Base-by-base conservation (phyloP, 2,329 filamentous ascomycete genomes). In the Colletotrichum liriopes region DNA sequence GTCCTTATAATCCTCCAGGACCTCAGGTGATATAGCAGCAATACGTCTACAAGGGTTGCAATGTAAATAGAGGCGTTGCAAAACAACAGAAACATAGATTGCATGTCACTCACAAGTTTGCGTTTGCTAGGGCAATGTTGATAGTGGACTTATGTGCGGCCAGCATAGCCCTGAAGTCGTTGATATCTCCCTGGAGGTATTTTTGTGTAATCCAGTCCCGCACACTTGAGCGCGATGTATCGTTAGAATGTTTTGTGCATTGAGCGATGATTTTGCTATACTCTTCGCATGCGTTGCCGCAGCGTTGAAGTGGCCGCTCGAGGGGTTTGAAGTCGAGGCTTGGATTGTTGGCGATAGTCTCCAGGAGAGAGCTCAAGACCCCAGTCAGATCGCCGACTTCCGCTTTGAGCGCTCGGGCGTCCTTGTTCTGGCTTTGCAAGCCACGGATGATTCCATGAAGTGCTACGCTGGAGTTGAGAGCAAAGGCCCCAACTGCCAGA, bases 91-190 rank as follows among this genome's bases (percentile, higher is more conserved):
- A 2, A 59, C 16, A 37, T 37, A 5, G 9, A 7, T 11, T 18
- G 20, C 11, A 2, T n/a, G 23, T 49, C 20, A 49, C 51, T 58
- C 14, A 80, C 77, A 79, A 71, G 51, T 76, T 79, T 29, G 75
- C 77, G 70, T 76, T 73, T 16, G 74, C 74, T 16, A 79, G 69
- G 47, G 77, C 77, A 59, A 79, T 77, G 60, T 67, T 76, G 18
- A 79, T 79, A 7, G 76, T 78, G 2, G 75, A 73, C 58, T 78
- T 78, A 61, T 78, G 77, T 26, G 71, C 72, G 55, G 73, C 75
- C 12, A 79, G 65, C 39, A 75, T 73, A 12, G 67, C 68, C 55
- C 67, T 77, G 26, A 78, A 75, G 56, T 75, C 60, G 20, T 54
- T 65, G 26, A 79, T 77, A 55, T 77, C 74, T 65, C 51, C 51